These are phyloP conservation scores for Cinnamomum chago DNA, from an alignment of 164 flowering plant genomes.

Conservation along the genomic window DNA sequence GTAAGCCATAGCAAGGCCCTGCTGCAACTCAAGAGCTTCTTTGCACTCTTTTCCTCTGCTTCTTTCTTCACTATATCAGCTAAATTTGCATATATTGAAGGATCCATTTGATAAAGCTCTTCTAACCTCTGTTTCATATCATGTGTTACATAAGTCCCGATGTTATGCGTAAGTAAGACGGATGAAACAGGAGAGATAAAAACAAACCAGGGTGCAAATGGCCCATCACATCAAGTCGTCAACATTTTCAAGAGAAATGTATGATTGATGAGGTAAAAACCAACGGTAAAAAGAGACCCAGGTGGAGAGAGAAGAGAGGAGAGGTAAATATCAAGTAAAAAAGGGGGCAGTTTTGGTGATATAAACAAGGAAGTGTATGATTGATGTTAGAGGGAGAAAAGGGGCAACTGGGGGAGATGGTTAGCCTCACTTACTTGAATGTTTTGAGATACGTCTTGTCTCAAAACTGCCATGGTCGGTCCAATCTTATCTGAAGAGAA, in stretches of 20 bases:
- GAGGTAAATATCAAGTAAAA: not conserved
- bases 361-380: not conserved
- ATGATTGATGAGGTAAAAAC: not conserved
- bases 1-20: slow-evolving; percentile 83
- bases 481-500: slow-evolving; percentile 83
- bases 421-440: slow-evolving; percentile 41
- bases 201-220: not conserved
- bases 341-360: not conserved
- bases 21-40: slow-evolving; percentile 46
- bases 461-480: slow-evolving; percentile 82
- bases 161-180: not conserved
- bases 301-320: not conserved
- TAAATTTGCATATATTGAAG: slow-evolving; percentile 46
- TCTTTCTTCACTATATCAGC: slow-evolving; percentile 73
- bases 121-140: slow-evolving; percentile 51
- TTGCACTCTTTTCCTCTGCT: slow-evolving; percentile 54
- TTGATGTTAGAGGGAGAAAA: not conserved
- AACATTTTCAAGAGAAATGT: not conserved
- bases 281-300: no score
- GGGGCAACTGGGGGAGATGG: not conserved
- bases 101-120: slow-evolving; percentile 42
- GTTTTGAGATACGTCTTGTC: slow-evolving; percentile 74
- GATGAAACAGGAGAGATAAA: not conserved
- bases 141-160: not conserved
- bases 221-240: not conserved